Base-by-base conservation (phyloP, 2,329 filamentous ascomycete genomes). In the Ascochyta pisi region DNA sequence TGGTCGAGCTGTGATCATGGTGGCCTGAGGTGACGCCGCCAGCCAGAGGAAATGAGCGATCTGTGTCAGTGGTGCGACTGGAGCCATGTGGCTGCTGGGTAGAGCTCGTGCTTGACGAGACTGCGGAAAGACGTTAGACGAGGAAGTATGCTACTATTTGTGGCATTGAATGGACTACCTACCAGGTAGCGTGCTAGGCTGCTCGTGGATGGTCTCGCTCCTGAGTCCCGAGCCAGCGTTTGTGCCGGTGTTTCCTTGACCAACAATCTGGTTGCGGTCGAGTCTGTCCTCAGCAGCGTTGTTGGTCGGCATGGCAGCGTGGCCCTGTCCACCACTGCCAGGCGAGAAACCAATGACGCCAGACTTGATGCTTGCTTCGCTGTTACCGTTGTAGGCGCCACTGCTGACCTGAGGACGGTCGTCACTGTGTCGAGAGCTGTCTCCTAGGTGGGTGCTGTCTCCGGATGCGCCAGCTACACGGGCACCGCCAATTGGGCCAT, bases 301-400 rank as follows among this genome's bases (percentile, higher is more conserved):
- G 39, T 58, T 55, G 26, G 58, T 58, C 16, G 63, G 50, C 54
- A 68, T 31, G 22, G 69, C 69, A 47, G 70, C 69, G 54, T 73
- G 70, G 19, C 45, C 58, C 24, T 69, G 64, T 9, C 49, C 27
- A 4, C 54, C 45, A 31, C 57, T 60, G n/a, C 44, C 48, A 50
- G 65, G 61, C 10, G 66, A 61, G 48, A 73, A 72, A 8, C 76
- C 76, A 46, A 76, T 71, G 13, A 77, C 73, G 44, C 74, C 75
- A 54, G 74, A 77, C 63, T 76, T 76, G 67, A 77, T 74, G 60
- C 73, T 76, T 16, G 71, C 70, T 27, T 66, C 67, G 56, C 73
- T 77, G 9, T 61, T 54, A 5, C 62, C 68, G 13, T 69, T 61
- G 24, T 46, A 58, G 15, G 62, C 37, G 33, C 48, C 54, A 29